Evolutionary conservation across 306 rosid genomes (phyloP).

Genomic region (Arachis stenosperma): DNA sequence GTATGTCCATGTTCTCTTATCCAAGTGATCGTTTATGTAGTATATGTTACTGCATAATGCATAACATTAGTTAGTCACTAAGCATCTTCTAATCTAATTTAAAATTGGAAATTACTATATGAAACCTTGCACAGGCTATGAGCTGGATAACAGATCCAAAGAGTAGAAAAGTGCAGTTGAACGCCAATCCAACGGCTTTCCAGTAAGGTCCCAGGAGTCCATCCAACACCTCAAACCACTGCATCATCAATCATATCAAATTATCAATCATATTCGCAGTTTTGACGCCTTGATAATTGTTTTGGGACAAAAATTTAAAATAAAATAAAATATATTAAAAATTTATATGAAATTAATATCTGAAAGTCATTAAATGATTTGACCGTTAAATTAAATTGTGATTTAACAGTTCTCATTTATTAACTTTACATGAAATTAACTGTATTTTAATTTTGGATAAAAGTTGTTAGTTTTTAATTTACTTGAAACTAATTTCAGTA

Average conservation of each 20-base stretch:
- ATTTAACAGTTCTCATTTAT: too few species aligned
- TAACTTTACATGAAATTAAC: too few species aligned
- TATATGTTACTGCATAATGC: slow-evolving; percentile 76
- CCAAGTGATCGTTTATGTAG: slow-evolving; percentile 81
- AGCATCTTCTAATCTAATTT: background rate
- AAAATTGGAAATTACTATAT: background rate
- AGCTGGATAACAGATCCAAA: slow-evolving; percentile 95
- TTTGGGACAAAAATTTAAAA: too few species aligned
- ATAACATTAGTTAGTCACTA: background rate
- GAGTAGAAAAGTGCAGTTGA: slow-evolving; percentile 94
- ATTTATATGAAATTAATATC: too few species aligned
- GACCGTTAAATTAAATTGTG: too few species aligned
- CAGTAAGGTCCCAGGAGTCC: slow-evolving; percentile 91
- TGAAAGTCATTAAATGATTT: too few species aligned
- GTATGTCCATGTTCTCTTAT: slow-evolving; percentile 96
- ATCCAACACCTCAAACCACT: slow-evolving; percentile 98
- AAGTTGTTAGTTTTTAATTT: too few species aligned
- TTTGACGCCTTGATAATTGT: too few species aligned
- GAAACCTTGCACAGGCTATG: slow-evolving; percentile 94
- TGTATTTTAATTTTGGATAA: too few species aligned
- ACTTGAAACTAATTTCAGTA: too few species aligned
- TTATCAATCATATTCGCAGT: background rate
- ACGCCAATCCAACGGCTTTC: slow-evolving; percentile 89
- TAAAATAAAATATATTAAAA: too few species aligned
- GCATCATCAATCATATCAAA: background rate